Evolutionary conservation across 1,284 basidiomycete species (phyloP), one percentile per base, ranked within the genome.

Genomic region (Athelia psychrophila): DNA sequence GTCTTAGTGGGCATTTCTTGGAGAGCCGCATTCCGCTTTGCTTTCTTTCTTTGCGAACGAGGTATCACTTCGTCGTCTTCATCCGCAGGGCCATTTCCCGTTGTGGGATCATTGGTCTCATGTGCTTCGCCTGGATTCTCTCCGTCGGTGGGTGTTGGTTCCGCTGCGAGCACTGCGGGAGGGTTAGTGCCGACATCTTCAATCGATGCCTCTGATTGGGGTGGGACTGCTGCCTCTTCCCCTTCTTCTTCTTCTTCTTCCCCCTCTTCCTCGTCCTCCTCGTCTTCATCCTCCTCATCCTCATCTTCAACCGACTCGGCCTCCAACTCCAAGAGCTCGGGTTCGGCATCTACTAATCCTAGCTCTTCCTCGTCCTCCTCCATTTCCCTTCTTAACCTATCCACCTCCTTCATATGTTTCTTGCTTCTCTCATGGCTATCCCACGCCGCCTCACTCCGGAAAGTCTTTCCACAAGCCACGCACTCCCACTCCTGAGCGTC

Each of bases 381-480:
- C 85, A 97, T 95, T 65, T 91, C 79, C 52, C 73, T 72, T 65
- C 81, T 82, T 51, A 96, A 66, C 58, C 72, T 75, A 64, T 91
- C 91, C 16, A 96, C 84, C 54, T 93, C 91, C 68, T 91, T 93
- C 66, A 93, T 71, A 67, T 99, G 97, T 69, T 96, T 98, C 70
- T 91, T 92, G 70, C 95, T 98, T 59, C 94, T 78, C 68, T 99
- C 97, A 60, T 99, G 97, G 67, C 95, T 98, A 60, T 86, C 80
- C 93, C 95, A 99, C 16, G 94, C 91, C 0, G 93, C 92, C 64
- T 98, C 94, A 59, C 89, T 95, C 62, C 88, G 79, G 69, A 98
- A 99, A 1, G 79, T 79, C 74, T 98, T 98, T 50, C 84, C 79
- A 64, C 97, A 99, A 2, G 90, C 96, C n/a, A 98, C 88, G 63